Evolutionary conservation across 768 basidiomycete species (phyloP), one percentile per base, ranked within the genome.

Genomic region (Mycena olivaceomarginata): DNA sequence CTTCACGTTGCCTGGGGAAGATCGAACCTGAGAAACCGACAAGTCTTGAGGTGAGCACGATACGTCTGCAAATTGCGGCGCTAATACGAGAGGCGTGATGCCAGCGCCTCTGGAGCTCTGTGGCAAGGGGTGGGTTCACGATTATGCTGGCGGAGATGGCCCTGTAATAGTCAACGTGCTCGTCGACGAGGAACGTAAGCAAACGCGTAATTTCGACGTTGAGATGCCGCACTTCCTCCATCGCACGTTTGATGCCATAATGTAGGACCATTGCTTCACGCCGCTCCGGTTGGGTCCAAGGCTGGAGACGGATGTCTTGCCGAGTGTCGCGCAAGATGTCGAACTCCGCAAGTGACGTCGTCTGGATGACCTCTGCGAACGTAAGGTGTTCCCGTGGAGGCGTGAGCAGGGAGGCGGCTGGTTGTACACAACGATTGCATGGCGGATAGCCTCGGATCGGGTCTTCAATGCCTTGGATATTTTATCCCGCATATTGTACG

Each of bases 401-500:
- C 6, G 15, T 64, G 40, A 64, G 41, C 11, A 20, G 7, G 20
- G 63, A 16, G 7, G 63, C 63, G 41, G 63, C 63, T 40, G 37
- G 53, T 69, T 69, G 51, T 69, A 67, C 4, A 46, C 41, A 39
- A 5, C 4, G 12, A 67, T 51, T 1, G 66, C 66, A 37, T 46
- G 66, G 48, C 67, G 67, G 13, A 69, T 69, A 12, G 67, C 67
- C 8, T 69, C 67, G 2, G 67, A 39, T 20, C 67, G 51, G 31
- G 67, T 69, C 39, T 22, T 46, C 4, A 69, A n/a, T 4, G 67
- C 67, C 39, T 69, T 69, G 9, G 18, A 7, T 12, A 69, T 56
- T n/a, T 69, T 69, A 1, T 70, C 69, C 56, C 69, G 69, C 3
- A 70, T 6, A 9, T 70, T 70, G 56, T 70, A 70, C 1, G 56